Conservation (phyloP, 2,329 filamentous ascomycete species). For the Venturia aucupariae region DNA sequence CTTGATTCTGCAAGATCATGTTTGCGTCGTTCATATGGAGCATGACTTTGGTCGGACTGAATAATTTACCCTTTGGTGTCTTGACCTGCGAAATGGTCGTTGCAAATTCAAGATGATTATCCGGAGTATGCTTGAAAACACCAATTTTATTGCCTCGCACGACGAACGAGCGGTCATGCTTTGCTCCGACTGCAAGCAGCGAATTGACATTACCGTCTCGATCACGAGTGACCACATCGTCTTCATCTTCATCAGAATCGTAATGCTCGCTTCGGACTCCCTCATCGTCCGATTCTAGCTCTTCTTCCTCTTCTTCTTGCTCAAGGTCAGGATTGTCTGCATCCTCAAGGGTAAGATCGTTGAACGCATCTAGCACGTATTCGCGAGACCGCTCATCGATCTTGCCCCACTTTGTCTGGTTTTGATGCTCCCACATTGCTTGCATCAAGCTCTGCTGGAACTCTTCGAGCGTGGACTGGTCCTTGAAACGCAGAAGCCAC, state of each 20-base stretch:
- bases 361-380: conserved; percentile 91
- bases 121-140: conserved; percentile 91
- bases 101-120: conserved; percentile 89
- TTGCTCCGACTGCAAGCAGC: conserved; percentile 90
- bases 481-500: conserved; percentile 87
- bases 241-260: conserved; percentile 69
- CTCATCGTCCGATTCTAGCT: conserved; percentile 49
- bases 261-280: conserved; percentile 63
- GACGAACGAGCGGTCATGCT: conserved; percentile 93
- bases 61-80: conserved; percentile 75
- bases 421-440: conserved; percentile 91
- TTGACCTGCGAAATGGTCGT: conserved; percentile 96
- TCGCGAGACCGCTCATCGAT: conserved; percentile 86
- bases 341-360: conserved; percentile 89
- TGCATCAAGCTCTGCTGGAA: conserved; percentile 95
- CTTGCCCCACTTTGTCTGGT: conserved; percentile 89
- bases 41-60: conserved; percentile 96
- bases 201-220: conserved; percentile 82
- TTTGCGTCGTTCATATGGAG: conserved; percentile 83
- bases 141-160: conserved; percentile 96
- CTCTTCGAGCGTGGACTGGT: conserved; percentile 67
- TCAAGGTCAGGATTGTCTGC: conserved; percentile 46
- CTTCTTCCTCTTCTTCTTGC: conserved; percentile 48
- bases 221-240: conserved; percentile 58
- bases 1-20: conserved; percentile 74